Evolutionary conservation across 768 basidiomycete species (phyloP), one percentile per base, ranked within the genome.

Genomic region (Rhizopogon vulgaris): DNA sequence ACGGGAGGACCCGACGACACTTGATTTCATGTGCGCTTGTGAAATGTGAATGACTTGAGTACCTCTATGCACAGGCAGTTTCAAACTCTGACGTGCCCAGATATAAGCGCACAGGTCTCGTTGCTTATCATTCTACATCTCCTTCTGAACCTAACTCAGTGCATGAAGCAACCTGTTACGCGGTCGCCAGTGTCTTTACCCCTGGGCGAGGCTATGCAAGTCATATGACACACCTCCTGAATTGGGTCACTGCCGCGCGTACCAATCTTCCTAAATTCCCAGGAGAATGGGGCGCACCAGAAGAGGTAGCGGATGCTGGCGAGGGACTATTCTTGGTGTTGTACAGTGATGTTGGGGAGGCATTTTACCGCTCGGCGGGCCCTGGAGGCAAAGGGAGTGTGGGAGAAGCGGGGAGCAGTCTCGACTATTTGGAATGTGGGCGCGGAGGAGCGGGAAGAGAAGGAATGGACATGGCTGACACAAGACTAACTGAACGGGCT

Each of bases 211-310:
- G 84, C 18, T 85, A 83, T 56, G 82, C 78, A 11, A 61, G 62
- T n/a, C 78, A 80, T 54, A 82, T 84, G 82, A 82, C 85, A 82
- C 70, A 75, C 14, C 72, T 86, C 25, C 50, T 86, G 37, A 83
- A 86, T 58, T 78, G 76, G 74, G 73, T 79, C 11, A 63, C 77
- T 40, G 77, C 75, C 4, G 67, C 70, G 12, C 28, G 7, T 22
- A 22, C 22, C 22, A 22, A 22, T 22, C 22, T 22, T 22, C 22
- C 22, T 22, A 22, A 22, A 3, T 22, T 22, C 22, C 22, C 22
- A 22, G 22, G 3, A 22, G 22, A 22, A 22, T 22, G 22, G 22
- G 22, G 22, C 22, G 22, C 22, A 22, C 22, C 22, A 22, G 22
- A 22, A 22, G 22, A 22, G 22, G 22, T 22, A 22, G 22, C 22